These are phyloP conservation scores for Fraxinus platypoda DNA, from an alignment of 305 asterid genomes.

Conservation along the genomic window DNA sequence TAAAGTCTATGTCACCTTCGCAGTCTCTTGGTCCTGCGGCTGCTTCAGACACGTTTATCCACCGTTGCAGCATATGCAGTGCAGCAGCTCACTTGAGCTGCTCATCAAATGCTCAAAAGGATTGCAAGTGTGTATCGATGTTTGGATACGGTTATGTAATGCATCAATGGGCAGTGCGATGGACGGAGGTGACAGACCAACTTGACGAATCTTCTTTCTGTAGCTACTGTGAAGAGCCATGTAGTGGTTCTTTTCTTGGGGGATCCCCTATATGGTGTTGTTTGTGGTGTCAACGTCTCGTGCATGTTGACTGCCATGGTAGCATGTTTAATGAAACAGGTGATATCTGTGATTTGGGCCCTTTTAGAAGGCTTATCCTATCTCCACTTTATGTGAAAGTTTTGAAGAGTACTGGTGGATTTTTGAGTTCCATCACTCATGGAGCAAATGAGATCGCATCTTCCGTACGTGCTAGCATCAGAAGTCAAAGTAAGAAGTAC, in stretches of 20 bases:
- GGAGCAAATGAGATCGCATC: slow-evolving; percentile 99
- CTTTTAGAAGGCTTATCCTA: slow-evolving; percentile 77
- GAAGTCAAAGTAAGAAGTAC: slow-evolving; percentile 78
- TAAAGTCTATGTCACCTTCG: slow-evolving; percentile 70
- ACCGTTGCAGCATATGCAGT: slow-evolving; percentile 76
- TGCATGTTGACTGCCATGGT: slow-evolving; percentile 94
- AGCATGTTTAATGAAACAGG: slow-evolving; percentile 77
- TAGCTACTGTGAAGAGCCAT: slow-evolving; percentile 96
- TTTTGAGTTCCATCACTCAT: slow-evolving; percentile 83
- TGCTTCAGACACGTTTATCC: slow-evolving; percentile 67
- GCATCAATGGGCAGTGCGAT: slow-evolving; percentile 96
- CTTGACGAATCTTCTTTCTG: slow-evolving; percentile 88
- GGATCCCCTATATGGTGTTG: slow-evolving; percentile 99
- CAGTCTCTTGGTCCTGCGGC: slow-evolving; percentile 75
- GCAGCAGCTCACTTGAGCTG: slow-evolving; percentile 89
- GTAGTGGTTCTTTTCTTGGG: slow-evolving; percentile 85
- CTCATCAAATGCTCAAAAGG: slow-evolving; percentile 73
- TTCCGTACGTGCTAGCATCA: slow-evolving; percentile 86
- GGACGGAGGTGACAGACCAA: slow-evolving; percentile 94
- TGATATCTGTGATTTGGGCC: slow-evolving; percentile 90
- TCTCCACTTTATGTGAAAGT: slow-evolving; percentile 83
- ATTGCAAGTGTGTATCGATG: slow-evolving; percentile 88
- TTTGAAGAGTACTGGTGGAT: slow-evolving; percentile 59
- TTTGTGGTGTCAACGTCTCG: slow-evolving; percentile 94
- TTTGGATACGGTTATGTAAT: slow-evolving; percentile 63